Evolutionary conservation across 176 grass and related monocot species (phyloP).

Genomic region (Rhynchospora pubera): DNA sequence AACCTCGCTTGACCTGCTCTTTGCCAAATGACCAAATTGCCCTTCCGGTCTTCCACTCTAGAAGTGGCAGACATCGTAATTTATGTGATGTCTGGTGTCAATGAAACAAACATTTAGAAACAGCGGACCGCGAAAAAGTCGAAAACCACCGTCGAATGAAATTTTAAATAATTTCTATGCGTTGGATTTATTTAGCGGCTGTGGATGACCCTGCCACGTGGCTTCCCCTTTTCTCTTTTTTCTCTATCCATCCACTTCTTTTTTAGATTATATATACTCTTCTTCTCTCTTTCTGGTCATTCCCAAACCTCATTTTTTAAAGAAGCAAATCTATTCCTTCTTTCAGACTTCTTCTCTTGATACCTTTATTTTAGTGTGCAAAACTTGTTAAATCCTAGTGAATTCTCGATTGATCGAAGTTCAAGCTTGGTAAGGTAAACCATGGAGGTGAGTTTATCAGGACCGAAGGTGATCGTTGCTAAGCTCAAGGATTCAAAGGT

Average conservation of each 20-base stretch:
- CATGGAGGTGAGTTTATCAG: constrained; percentile 29
- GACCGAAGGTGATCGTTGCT: constrained; percentile 1
- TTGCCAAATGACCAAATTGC: background rate
- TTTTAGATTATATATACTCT: background rate
- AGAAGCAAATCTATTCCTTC: background rate
- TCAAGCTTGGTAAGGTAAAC: background rate
- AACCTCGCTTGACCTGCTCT: background rate
- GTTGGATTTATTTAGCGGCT: background rate
- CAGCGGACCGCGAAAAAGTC: background rate
- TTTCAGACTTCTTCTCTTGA: background rate
- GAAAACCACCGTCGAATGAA: background rate
- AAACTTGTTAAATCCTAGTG: background rate
- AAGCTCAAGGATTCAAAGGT: constrained; percentile 15
- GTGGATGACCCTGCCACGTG: constrained; percentile 7
- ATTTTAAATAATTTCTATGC: background rate
- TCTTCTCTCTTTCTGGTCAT: background rate
- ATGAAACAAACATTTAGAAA: background rate
- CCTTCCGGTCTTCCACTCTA: background rate
- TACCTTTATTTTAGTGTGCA: background rate
- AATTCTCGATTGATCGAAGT: background rate
- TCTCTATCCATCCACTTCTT: background rate
- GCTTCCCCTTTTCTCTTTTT: background rate
- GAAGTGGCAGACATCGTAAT: background rate
- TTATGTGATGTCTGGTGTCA: background rate
- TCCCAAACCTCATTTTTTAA: background rate